A percentile compares a stretch with the other conserved stretches of the same genome.
These are phyloP conservation scores for Lolium perenne DNA, from an alignment of 176 grass and related monocot genomes.

Conservation along the genomic window DNA sequence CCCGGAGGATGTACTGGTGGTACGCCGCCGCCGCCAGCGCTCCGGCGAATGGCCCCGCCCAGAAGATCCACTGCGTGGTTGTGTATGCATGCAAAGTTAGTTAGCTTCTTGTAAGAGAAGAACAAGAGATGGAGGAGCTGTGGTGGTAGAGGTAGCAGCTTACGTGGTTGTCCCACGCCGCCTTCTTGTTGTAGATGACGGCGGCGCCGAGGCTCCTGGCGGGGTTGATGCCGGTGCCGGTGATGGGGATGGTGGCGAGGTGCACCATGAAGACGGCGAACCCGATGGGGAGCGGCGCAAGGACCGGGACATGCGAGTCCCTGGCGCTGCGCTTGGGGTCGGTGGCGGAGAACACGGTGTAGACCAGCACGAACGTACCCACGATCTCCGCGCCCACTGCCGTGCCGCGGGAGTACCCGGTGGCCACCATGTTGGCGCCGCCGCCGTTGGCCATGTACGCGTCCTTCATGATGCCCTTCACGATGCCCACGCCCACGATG, in stretches of 20 bases:
- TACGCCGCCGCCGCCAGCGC: slow-evolving; percentile 49
- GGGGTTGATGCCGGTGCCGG: slow-evolving; percentile 53
- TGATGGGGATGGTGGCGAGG: slow-evolving; percentile 55
- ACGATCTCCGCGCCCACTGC: slow-evolving; percentile 63
- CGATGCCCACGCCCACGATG: slow-evolving; percentile 57
- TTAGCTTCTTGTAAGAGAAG: not conserved
- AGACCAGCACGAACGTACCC: slow-evolving; percentile 68
- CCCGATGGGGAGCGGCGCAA: slow-evolving; percentile 44
- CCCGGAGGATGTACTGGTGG: slow-evolving; percentile 57
- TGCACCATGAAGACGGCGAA: slow-evolving; percentile 56
- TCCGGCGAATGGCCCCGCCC: slow-evolving; percentile 42
- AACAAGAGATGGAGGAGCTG: not conserved
- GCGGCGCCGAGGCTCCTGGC: slow-evolving; percentile 46
- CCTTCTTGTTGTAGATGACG: slow-evolving; percentile 48
- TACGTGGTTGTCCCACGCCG: slow-evolving; percentile 51
- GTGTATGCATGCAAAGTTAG: not conserved
- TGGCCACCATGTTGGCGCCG: slow-evolving; percentile 47
- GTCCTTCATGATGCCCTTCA: slow-evolving; percentile 61
- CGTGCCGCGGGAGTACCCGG: slow-evolving; percentile 52
- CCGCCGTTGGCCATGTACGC: slow-evolving; percentile 50
- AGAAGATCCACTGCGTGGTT: slow-evolving; percentile 49
- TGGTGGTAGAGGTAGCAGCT: not conserved
- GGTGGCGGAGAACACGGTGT: slow-evolving; percentile 65
- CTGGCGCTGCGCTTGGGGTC: slow-evolving; percentile 67
- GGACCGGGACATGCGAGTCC: slow-evolving; percentile 57